Conservation (phyloP, 108 stramenopile genomes). For the Cyclotella atomus region DNA sequence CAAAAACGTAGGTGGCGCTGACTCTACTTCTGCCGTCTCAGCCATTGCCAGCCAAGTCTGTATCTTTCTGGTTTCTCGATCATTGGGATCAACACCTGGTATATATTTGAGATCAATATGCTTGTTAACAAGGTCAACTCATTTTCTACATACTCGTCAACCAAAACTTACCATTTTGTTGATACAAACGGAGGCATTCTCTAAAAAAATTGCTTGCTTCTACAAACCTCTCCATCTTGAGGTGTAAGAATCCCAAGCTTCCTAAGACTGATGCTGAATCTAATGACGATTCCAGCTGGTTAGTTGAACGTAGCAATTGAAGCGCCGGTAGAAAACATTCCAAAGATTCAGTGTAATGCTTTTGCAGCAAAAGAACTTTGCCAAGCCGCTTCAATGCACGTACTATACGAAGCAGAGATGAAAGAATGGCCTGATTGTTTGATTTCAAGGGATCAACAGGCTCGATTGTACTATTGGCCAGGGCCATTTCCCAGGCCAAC, state of each 20-base stretch:
- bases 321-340: constrained; percentile 44
- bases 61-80: constrained; percentile 40
- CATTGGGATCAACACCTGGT: constrained; percentile 24
- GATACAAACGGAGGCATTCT: constrained; percentile 43
- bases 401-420: constrained; percentile 19
- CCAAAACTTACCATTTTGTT: constrained; percentile 29
- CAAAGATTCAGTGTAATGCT: constrained; percentile 35
- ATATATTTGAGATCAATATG: too few relatives aligned
- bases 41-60: constrained; percentile 35
- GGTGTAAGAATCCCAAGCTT: constrained; percentile 41
- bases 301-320: constrained; percentile 35
- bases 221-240: constrained; percentile 33
- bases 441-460: neutral
- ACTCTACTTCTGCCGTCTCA: constrained; percentile 33
- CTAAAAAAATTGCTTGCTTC: constrained; percentile 44
- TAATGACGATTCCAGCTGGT: constrained; percentile 30
- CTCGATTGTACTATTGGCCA: constrained; percentile 14
- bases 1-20: constrained; percentile 31
- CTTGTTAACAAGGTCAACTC: too few relatives aligned
- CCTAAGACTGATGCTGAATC: constrained; percentile 41
- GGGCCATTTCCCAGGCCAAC: constrained; percentile 41
- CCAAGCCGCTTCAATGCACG: constrained; percentile 43
- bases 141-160: too few relatives aligned
- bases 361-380: constrained; percentile 39
- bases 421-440: constrained; percentile 10